Evolutionary conservation across 2,329 filamentous ascomycete genomes (phyloP), one percentile per base, ranked within the genome.

Genomic region (Cephalotrichum gorgonifer): DNA sequence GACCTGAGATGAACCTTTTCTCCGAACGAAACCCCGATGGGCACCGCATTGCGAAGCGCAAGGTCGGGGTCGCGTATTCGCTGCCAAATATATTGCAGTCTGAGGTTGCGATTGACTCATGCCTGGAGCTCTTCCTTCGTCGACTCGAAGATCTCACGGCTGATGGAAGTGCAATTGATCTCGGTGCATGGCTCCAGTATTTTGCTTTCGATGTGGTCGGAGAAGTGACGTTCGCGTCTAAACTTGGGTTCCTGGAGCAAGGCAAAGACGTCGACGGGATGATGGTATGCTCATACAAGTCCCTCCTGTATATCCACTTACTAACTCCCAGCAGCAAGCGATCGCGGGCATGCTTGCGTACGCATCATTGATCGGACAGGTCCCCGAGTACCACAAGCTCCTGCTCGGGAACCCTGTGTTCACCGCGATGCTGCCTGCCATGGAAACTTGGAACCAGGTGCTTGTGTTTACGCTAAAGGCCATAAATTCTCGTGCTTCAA

Each of bases 161-260:
- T 5, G 30, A 31, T 31, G 30, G 30, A 31, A 31, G 30, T 31
- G 11, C 30, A 4, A 31, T 31, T 9, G 30, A 31, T 31, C 30
- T 31, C 15, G 30, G 30, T 31, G 30, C 4, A 31, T 31, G 30
- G 30, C 30, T 31, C 12, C 51, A 53, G 27, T 53, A 41, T 38
- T 53, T 53, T 39, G 49, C 51, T n/a, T 53, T 53, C 45, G 51
- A 53, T 22, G 51, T 66, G 57, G 56, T 66, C n/a, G 63, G 60
- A 6, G 62, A 64, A 51, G 58, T 65, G 12, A 50, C 54, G 44
- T 66, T 62, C 52, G 63, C n/a, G 57, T 61, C 58, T 23, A 59
- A 59, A 12, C 64, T 64, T 49, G 64, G 64, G 23, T 67, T 67
- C 52, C 53, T 67, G 3, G 62, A 65, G 43, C 55, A 57, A n/a